Evolutionary conservation across 2,329 filamentous ascomycete genomes (phyloP), one percentile per base, ranked within the genome.

Genomic region (Colletotrichum lupini): DNA sequence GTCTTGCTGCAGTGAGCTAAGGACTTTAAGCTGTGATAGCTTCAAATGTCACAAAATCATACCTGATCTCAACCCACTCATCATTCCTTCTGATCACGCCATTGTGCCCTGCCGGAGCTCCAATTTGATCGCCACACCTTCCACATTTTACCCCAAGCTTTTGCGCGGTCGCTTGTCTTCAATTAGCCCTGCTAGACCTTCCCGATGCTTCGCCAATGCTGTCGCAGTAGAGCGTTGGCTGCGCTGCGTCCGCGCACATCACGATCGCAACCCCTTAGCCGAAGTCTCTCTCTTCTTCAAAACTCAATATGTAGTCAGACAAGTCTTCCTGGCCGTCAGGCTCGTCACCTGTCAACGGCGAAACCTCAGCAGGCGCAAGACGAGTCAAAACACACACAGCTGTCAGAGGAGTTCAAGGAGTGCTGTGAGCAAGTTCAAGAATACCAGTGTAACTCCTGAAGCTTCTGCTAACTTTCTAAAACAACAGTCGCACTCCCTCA

Each of bases 401-500:
- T 76, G 26, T 62, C 57, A 26, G 60, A 55, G 5, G 55, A 73
- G 16, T 74, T 75, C 67, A 75, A 75, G 55, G 63, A 69, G 22
- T 69, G 66, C 59, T 74, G 69, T 76, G 30, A 55, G 74, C 37
- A 59, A 30, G 11, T 56, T 32, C 24, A 19, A 56, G 35, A n/a
- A 49, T 24, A 52, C 26, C 24, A 42, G 30, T 26, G 19, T 19
- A 32, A 52, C 7, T n/a, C 9, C 5, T 14, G n/a, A 26, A 16
- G 19, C 56, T 8, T 14, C 22, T 26, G 53, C 46, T 68, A n/a
- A 63, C 22, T 9, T n/a, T 22, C 9, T 3, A 5, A 7, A 5
- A 24, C 37, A 42, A 11, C 68, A 80, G 82, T 81, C 68, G 74
- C 79, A 24, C 80, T 81, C 30, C 78, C 79, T 4, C 73, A 74